phyloP scores from a whole-genome alignment of 306 rosid species.

The Phaseolus lunatus region DNA sequence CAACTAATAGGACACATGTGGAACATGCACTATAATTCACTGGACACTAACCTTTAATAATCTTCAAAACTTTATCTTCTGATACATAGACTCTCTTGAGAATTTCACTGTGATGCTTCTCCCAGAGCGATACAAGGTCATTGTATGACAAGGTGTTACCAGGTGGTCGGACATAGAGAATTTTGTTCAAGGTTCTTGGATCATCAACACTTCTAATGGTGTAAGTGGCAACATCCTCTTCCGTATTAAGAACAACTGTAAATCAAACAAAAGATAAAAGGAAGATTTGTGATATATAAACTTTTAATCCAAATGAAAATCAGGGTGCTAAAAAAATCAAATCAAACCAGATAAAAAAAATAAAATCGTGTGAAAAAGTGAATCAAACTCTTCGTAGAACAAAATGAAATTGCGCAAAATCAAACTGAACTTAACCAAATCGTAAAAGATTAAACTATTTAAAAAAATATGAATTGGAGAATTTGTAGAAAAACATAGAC shows the following conservation, averaged over 20 bases:
- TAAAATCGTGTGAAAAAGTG: too few species aligned
- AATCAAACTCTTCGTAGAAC: too few species aligned
- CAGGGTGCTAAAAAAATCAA: too few species aligned
- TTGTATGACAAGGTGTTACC: slow-evolving; percentile 49
- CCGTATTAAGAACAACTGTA: slow-evolving; percentile 46
- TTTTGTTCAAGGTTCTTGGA: slow-evolving; percentile 58
- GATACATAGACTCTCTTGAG: slow-evolving; percentile 42
- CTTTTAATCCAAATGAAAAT: neutral
- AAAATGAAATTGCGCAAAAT: too few species aligned
- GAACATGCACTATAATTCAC: too few species aligned
- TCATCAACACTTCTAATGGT: slow-evolving; percentile 57
- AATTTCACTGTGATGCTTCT: slow-evolving; percentile 48
- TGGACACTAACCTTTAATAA: slow-evolving; percentile 43
- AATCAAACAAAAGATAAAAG: neutral
- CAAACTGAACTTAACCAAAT: too few species aligned
- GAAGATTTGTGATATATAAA: neutral
- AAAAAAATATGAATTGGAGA: too few species aligned
- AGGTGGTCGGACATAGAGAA: slow-evolving; percentile 42
- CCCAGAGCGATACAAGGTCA: slow-evolving; percentile 58
- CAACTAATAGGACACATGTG: too few species aligned
- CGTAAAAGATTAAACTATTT: too few species aligned
- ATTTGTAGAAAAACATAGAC: too few species aligned
- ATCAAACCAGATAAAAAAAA: too few species aligned
- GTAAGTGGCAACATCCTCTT: slow-evolving; percentile 50
- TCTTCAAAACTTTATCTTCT: slow-evolving; percentile 35